Evolutionary conservation across 2,329 filamentous ascomycete genomes (phyloP).

Genomic region (Monilinia fructigena): DNA sequence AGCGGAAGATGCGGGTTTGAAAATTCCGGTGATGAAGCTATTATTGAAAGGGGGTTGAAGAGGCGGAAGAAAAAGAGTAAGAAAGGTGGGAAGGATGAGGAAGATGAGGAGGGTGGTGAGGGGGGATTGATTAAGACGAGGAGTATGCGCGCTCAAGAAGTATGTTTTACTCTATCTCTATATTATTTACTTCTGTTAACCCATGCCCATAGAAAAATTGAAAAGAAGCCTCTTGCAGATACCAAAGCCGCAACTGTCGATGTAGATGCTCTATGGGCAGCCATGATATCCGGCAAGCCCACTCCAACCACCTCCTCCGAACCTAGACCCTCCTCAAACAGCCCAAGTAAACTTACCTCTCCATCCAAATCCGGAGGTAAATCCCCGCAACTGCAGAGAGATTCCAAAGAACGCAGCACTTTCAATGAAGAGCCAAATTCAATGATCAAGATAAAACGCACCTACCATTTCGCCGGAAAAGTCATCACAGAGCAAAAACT

Average conservation of each 20-base stretch:
- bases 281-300: conserved; percentile 55
- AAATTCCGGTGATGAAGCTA: conserved; percentile 71
- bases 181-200: conserved; percentile 12
- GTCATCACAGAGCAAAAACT: conserved; percentile 70
- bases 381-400: conserved; percentile 20
- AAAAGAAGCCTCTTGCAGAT: conserved; percentile 35
- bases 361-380: background rate
- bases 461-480: conserved; percentile 73
- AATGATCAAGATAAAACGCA: conserved; percentile 64
- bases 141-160: conserved; percentile 67
- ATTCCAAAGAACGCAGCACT: conserved; percentile 31
- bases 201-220: conserved; percentile 27
- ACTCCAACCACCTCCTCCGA: conserved; percentile 18
- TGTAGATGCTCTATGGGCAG: conserved; percentile 68
- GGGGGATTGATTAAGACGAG: conserved; percentile 69
- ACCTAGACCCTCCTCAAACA: conserved; percentile 12
- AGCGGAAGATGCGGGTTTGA: conserved; percentile 53
- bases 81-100: conserved; percentile 49
- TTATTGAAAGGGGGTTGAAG: conserved; percentile 60
- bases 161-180: conserved; percentile 40
- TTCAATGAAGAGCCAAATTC: conserved; percentile 39
- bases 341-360: background rate
- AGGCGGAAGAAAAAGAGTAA: conserved; percentile 49
- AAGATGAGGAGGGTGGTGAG: conserved; percentile 63
- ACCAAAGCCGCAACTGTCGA: conserved; percentile 58